Base-by-base conservation (phyloP, 2,329 filamentous ascomycete genomes). In the Ceratocystis lukuohia region DNA sequence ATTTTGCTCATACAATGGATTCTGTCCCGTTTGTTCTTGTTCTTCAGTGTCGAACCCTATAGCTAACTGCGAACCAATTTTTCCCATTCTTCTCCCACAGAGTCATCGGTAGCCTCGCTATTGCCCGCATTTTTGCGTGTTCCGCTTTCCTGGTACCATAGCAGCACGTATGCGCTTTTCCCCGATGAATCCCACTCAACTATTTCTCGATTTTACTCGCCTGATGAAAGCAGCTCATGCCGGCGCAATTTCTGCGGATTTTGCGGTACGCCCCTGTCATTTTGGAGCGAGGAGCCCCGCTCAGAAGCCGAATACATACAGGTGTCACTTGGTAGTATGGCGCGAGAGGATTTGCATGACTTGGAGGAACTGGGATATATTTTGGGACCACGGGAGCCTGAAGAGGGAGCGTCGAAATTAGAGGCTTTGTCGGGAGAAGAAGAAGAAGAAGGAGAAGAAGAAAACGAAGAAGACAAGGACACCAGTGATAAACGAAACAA, bases 241-340 rank as follows among this genome's bases (percentile, higher is more conserved):
- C 85, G 88, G 73, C 85, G 89, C 62, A 84, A 91, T 70, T 96
- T 96, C 75, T 96, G 92, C 76, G 92, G 92, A 28, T 95, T 88
- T 77, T 96, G 92, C 74, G 92, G 92, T 64, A 96, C 91, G 0
- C 88, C 89, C 12, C 78, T 96, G 65, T 88, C 87, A 0, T 90
- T 87, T 71, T 96, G 91, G 91, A 87, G 85, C 61, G 91, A 96
- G 74, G 76, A 83, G 28, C 88, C 88, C 0, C 77, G 75, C 0
- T 80, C 79, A 64, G 89, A 94, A 73, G 87, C 87, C 12, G 85
- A 91, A 6, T 93, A 83, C 73, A 91, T 96, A 76, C 86, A 85
- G 68, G 78, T 96, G 67, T 88, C 91, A 0, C 78, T 96, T n/a
- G 89, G 89, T 4, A 93, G 87, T 70, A 78, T 96, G 65, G 73